Conservation (phyloP, 495 filamentous ascomycete species). For the Sordaria brevicollis region DNA sequence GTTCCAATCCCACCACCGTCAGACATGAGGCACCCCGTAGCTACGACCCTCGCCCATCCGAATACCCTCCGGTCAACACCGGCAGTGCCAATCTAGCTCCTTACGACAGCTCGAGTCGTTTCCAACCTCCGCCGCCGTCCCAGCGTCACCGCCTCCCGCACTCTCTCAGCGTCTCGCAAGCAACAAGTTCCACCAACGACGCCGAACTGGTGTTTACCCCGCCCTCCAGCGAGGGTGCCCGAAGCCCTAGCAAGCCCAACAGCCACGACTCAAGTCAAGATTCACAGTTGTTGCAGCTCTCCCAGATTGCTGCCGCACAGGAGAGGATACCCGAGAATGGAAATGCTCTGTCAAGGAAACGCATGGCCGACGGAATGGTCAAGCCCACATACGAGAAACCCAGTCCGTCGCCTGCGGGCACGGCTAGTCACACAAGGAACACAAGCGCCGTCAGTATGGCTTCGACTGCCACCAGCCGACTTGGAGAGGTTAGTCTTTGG, state of each 20-base stretch:
- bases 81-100: neutral
- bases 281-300: conserved; percentile 42
- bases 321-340: conserved; percentile 32
- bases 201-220: conserved; percentile 36
- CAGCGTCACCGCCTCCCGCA: conserved; percentile 16
- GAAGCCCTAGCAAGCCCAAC: conserved; percentile 25
- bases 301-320: conserved; percentile 42
- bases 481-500: conserved; percentile 54
- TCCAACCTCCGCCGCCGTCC: neutral
- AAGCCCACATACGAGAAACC: conserved; percentile 37
- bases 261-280: conserved; percentile 32
- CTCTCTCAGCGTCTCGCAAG: conserved; percentile 34
- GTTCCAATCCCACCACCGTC: conserved; percentile 5
- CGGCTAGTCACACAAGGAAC: conserved; percentile 53
- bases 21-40: conserved; percentile 6
- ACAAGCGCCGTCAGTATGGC: conserved; percentile 50
- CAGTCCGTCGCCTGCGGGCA: conserved; percentile 27
- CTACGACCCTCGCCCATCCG: conserved; percentile 4
- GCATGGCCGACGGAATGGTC: conserved; percentile 54
- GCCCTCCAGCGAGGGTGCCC: conserved; percentile 32
- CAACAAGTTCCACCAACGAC: conserved; percentile 30
- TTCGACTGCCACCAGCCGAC: conserved; percentile 48
- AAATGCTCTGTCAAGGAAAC: conserved; percentile 36
- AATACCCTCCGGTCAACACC: neutral
- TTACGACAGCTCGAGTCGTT: neutral